phyloP scores from a whole-genome alignment of 2,329 filamentous ascomycete species.

The Paraphaeosphaeria sporulosa region DNA sequence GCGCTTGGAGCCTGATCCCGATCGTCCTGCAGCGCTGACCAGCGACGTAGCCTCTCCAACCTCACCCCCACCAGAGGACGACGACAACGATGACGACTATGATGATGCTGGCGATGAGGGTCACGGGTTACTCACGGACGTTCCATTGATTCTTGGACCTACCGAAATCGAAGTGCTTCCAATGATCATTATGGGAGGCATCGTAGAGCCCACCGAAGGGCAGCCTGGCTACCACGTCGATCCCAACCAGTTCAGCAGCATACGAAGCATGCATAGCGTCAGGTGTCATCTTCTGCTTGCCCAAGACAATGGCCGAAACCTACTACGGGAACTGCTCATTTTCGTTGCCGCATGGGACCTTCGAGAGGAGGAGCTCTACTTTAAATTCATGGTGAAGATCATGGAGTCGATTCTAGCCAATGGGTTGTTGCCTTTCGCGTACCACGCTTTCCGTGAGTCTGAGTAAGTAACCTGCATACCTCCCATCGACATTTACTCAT shows the following conservation, averaged over 20 bases:
- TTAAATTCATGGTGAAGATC: conserved; percentile 95
- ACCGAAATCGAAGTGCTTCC: conserved; percentile 95
- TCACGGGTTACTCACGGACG: conserved; percentile 87
- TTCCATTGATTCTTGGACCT: conserved; percentile 91
- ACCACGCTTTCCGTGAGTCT: conserved; percentile 83
- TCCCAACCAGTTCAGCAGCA: conserved; percentile 62
- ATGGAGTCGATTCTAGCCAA: conserved; percentile 92
- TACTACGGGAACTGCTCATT: conserved; percentile 88
- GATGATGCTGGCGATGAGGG: conserved; percentile 74
- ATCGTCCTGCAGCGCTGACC: conserved; percentile 49
- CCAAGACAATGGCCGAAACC: conserved; percentile 86
- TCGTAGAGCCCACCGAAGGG: conserved; percentile 81
- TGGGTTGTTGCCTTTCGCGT: conserved; percentile 88
- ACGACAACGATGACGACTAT: conserved; percentile 78
- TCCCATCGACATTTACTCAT: conserved; percentile 20
- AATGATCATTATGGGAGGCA: conserved; percentile 96
- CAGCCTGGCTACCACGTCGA: conserved; percentile 60
- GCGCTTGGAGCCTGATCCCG: conserved; percentile 56
- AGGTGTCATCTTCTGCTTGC: conserved; percentile 89
- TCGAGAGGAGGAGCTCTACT: conserved; percentile 90
- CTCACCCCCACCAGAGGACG: conserved; percentile 61
- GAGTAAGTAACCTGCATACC: conserved; percentile 34
- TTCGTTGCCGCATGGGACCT: conserved; percentile 98
- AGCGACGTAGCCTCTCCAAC: conserved; percentile 49
- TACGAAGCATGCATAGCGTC: conserved; percentile 85